Evolutionary conservation across 1,284 basidiomycete genomes (phyloP).

Genomic region (Ganoderma meredithae): DNA sequence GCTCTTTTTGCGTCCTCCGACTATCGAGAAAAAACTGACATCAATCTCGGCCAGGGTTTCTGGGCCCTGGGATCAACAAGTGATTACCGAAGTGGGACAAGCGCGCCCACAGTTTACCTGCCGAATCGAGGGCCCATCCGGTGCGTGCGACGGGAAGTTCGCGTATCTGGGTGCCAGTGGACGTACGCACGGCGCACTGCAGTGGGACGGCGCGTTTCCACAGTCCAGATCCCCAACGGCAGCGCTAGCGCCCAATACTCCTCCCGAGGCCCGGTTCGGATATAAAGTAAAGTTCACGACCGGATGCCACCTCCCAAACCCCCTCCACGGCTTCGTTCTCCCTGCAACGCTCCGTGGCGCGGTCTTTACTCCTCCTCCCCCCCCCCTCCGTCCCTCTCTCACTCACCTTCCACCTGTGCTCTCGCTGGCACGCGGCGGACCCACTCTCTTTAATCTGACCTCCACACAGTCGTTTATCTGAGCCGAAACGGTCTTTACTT

Average conservation of each 20-base stretch:
- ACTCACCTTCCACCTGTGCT: neutral
- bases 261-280: neutral
- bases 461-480: constrained; percentile 25
- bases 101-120: neutral
- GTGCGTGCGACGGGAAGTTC: constrained; percentile 10
- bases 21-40: neutral
- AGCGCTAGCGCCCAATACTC: neutral
- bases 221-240: neutral
- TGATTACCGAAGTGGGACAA: constrained; percentile 4
- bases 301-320: neutral
- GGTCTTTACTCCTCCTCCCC: constrained; percentile 8
- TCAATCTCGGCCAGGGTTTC: neutral
- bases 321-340: constrained; percentile 10
- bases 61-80: constrained; percentile 6
- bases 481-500: constrained; percentile 29
- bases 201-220: neutral
- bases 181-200: no score
- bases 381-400: constrained; percentile 14
- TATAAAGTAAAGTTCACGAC: constrained; percentile 12
- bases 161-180: neutral
- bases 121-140: constrained; percentile 6
- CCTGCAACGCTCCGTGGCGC: constrained; percentile 13
- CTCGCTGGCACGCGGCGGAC: constrained; percentile 19
- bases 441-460: constrained; percentile 31
- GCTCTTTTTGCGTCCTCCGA: neutral